These are phyloP conservation scores for Ustilago bromivora DNA, from an alignment of 1,284 basidiomycete genomes.

Conservation along the genomic window DNA sequence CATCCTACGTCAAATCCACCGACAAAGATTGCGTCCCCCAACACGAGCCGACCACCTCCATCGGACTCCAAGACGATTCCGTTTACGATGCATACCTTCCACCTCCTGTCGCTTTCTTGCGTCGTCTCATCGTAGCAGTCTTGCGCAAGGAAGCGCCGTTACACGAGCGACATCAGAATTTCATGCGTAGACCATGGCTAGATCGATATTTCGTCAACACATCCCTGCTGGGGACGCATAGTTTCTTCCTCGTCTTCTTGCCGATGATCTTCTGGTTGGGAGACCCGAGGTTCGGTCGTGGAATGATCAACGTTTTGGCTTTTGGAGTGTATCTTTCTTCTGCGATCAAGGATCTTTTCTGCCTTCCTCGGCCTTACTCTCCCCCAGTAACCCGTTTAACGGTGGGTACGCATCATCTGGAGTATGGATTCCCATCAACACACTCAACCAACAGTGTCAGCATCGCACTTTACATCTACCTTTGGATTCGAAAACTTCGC, in stretches of 20 bases:
- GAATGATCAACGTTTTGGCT: constrained; percentile 76
- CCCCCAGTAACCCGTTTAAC: constrained; percentile 86
- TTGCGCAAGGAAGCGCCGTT: constrained; percentile 44
- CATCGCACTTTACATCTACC: constrained; percentile 74
- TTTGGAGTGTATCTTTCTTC: constrained; percentile 86
- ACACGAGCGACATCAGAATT: constrained; percentile 51
- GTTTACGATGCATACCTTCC: constrained; percentile 61
- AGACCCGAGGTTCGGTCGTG: constrained; percentile 76
- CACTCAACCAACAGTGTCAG: constrained; percentile 92
- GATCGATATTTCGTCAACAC: constrained; percentile 92
- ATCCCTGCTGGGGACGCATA: constrained; percentile 83
- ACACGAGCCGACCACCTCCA: constrained; percentile 52
- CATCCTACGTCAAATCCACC: constrained; percentile 36
- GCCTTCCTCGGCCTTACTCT: constrained; percentile 88
- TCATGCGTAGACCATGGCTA: constrained; percentile 73
- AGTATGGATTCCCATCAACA: constrained; percentile 93
- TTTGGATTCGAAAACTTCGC: constrained; percentile 47
- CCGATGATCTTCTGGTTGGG: constrained; percentile 91
- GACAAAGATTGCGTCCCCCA: constrained; percentile 31
- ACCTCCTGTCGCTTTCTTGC: constrained; percentile 40
- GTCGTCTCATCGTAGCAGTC: constrained; percentile 43
- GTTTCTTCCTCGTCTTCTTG: constrained; percentile 91
- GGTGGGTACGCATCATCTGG: constrained; percentile 71
- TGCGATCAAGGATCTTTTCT: constrained; percentile 87
- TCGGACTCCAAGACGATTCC: constrained; percentile 52